Conservation (phyloP, 1,284 basidiomycete species). For the Neonothopanus nambi region DNA sequence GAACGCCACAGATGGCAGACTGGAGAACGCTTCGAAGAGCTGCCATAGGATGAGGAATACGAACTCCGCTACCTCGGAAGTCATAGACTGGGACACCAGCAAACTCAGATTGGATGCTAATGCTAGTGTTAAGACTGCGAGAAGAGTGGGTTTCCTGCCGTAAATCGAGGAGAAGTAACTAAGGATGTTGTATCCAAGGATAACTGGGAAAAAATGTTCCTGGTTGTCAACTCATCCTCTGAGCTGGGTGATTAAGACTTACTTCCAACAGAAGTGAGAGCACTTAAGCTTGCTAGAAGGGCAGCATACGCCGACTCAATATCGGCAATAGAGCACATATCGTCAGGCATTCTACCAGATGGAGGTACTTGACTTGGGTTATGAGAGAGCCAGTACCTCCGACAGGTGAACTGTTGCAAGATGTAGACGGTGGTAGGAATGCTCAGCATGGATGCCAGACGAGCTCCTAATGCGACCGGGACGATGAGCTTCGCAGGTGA, state of each 20-base stretch:
- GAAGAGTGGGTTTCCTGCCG: slow-evolving; percentile 32
- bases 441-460: slow-evolving; percentile 23
- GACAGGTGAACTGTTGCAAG: slow-evolving; percentile 27
- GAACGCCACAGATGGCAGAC: slow-evolving; percentile 18
- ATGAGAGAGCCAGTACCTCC: slow-evolving; percentile 24
- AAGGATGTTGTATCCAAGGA: slow-evolving; percentile 21
- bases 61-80: slow-evolving; percentile 11
- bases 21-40: slow-evolving; percentile 19
- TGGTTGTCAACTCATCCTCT: too few relatives aligned
- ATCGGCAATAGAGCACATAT: slow-evolving; percentile 25
- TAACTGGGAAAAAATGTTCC: slow-evolving; percentile 12
- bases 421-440: slow-evolving; percentile 31
- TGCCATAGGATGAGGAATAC: slow-evolving; percentile 24
- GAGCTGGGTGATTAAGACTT: slow-evolving; percentile 1
- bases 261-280: slow-evolving; percentile 25
- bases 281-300: slow-evolving; percentile 18
- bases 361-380: slow-evolving; percentile 19
- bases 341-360: slow-evolving; percentile 15
- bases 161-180: slow-evolving; percentile 27
- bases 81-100: slow-evolving; percentile 20
- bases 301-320: slow-evolving; percentile 24
- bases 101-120: slow-evolving; percentile 21
- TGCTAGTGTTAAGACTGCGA: slow-evolving; percentile 19
- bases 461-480: slow-evolving; percentile 26
- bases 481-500: slow-evolving; percentile 24